Conservation (phyloP, 371 early-diverging fungal species). For the Mortierella sp. region DNA sequence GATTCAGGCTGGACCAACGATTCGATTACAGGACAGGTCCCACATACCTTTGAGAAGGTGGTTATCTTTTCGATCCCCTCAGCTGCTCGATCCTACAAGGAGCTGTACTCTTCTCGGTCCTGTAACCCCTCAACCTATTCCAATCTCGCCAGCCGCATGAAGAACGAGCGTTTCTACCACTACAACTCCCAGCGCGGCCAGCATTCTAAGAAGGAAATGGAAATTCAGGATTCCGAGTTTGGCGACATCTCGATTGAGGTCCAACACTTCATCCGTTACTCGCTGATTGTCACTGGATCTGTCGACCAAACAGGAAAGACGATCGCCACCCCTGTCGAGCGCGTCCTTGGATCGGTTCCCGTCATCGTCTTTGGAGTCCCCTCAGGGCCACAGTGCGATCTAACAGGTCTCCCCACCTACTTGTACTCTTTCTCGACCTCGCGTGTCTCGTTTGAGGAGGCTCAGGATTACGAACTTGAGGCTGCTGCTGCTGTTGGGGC, state of each 20-base stretch:
- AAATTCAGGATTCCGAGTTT: constrained; percentile 48
- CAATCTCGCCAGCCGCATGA: constrained; percentile 27
- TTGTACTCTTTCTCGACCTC: constrained; percentile 55
- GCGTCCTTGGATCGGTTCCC: constrained; percentile 38
- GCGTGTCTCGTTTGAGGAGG: constrained; percentile 53
- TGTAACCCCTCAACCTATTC: constrained; percentile 38
- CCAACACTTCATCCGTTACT: constrained; percentile 58
- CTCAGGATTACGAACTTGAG: constrained; percentile 49
- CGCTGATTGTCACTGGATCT: constrained; percentile 44
- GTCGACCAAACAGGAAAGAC: constrained; percentile 53
- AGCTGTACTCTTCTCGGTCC: constrained; percentile 27
- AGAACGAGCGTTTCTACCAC: constrained; percentile 10
- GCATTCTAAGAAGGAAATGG: constrained; percentile 35
- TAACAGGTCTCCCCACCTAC: constrained; percentile 49
- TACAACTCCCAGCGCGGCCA: constrained; percentile 9
- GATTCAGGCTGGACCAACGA: constrained; percentile 56
- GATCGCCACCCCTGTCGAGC: constrained; percentile 28
- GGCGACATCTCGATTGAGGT: constrained; percentile 49
- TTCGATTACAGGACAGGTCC: constrained; percentile 32
- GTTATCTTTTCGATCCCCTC: constrained; percentile 50
- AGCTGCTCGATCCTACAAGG: constrained; percentile 42
- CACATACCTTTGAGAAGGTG: constrained; percentile 56
- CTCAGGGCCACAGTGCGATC: constrained; percentile 43
- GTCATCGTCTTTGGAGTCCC: constrained; percentile 47
- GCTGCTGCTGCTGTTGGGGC: constrained; percentile 18